Conservation (phyloP, 2,329 filamentous ascomycete species). For the Trichophyton verrucosum region DNA sequence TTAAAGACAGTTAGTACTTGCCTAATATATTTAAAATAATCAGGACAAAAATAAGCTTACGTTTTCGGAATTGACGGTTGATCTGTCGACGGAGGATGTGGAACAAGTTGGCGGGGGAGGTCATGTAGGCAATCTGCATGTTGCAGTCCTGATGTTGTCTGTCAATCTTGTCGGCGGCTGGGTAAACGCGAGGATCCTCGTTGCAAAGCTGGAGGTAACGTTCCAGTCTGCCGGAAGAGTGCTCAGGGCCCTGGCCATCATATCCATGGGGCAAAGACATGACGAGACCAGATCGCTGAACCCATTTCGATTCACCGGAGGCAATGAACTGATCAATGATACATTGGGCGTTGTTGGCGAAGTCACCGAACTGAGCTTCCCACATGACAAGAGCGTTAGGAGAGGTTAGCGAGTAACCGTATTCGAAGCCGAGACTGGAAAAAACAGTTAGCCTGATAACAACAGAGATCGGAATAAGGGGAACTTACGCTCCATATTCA, state of each 20-base stretch:
- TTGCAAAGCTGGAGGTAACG: constrained; percentile 95
- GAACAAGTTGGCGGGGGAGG: constrained; percentile 91
- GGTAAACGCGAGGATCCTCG: constrained; percentile 91
- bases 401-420: constrained; percentile 93
- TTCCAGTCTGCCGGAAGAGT: constrained; percentile 94
- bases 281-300: constrained; percentile 91
- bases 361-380: constrained; percentile 99
- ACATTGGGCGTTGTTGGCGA: constrained; percentile 98
- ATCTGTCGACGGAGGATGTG: constrained; percentile 94
- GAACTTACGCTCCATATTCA: constrained; percentile 51
- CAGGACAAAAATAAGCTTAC: constrained; percentile 43
- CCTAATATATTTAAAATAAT: neutral
- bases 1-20: constrained; percentile 12
- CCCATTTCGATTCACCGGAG: constrained; percentile 96
- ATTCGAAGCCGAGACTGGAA: constrained; percentile 83
- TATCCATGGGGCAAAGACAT: constrained; percentile 96
- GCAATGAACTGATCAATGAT: constrained; percentile 99
- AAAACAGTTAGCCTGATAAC: constrained; percentile 31
- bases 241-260: constrained; percentile 94
- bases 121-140: constrained; percentile 97
- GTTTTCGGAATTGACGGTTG: constrained; percentile 98
- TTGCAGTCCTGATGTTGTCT: constrained; percentile 99
- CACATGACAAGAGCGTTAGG: constrained; percentile 97
- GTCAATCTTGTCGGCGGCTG: constrained; percentile 72
- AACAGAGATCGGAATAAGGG: neutral